A percentile compares a stretch with the other conserved stretches of the same genome.
Evolutionary conservation across 179 eudicot species (phyloP).

Genomic region (Corrigiola litoralis): DNA sequence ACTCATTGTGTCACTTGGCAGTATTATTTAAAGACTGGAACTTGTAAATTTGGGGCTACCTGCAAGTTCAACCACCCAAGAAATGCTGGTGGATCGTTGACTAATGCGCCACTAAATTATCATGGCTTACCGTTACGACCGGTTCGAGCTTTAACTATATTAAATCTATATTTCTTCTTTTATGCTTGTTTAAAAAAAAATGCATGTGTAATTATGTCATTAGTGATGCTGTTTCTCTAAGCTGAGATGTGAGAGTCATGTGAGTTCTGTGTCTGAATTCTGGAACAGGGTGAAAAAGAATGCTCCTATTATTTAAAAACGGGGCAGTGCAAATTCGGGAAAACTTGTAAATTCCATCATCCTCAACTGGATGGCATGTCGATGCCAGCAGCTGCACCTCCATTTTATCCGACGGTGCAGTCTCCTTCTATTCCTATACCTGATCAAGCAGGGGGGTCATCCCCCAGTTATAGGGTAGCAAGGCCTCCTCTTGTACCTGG

Average conservation of each 20-base stretch:
- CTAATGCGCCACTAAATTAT: constrained; percentile 56
- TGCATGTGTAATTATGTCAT: not conserved
- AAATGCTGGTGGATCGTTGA: constrained; percentile 69
- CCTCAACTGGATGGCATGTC: constrained; percentile 73
- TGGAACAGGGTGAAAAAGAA: constrained; percentile 66
- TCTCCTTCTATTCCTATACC: constrained; percentile 62
- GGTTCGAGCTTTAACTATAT: constrained; percentile 34
- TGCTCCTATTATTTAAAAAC: constrained; percentile 99
- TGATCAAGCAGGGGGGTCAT: constrained; percentile 43
- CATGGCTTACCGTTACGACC: constrained; percentile 84
- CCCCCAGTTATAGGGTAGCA: constrained; percentile 52
- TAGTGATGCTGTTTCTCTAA: not conserved
- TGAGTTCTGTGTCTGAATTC: not conserved
- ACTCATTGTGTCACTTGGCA: constrained; percentile 31
- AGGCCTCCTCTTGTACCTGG: constrained; percentile 79
- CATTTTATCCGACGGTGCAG: constrained; percentile 91
- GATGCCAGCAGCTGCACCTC: constrained; percentile 68
- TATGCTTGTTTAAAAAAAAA: not conserved
- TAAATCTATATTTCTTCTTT: not conserved
- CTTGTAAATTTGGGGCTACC: constrained; percentile 87
- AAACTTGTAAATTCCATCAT: constrained; percentile 95
- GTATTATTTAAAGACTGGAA: constrained; percentile 86
- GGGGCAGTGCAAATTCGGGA: constrained; percentile 97
- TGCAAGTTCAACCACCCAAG: constrained; percentile 93
- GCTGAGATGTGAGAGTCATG: not conserved